Evolutionary conservation across 1,284 basidiomycete genomes (phyloP).

Genomic region (Rhodotorula sp.): DNA sequence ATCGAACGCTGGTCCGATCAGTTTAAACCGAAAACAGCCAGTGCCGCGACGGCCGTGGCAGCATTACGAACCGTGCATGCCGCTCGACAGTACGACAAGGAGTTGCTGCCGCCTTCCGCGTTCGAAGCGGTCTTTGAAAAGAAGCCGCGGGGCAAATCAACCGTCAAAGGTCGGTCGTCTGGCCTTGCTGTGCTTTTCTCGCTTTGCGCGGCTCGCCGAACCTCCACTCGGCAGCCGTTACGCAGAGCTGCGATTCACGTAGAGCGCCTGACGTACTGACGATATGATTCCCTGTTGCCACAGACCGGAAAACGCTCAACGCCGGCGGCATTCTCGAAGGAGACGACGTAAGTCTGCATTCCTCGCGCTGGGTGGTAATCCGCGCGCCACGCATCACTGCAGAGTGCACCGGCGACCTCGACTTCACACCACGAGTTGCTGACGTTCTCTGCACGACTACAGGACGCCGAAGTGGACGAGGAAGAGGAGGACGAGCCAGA

Average conservation of each 20-base stretch:
- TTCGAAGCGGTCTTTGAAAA: slow-evolving; percentile 36
- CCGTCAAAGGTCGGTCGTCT: slow-evolving; percentile 7
- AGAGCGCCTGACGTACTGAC: not conserved
- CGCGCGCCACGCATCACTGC: not conserved
- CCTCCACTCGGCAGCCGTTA: no score
- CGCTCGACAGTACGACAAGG: slow-evolving; percentile 22
- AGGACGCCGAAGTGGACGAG: slow-evolving; percentile 7
- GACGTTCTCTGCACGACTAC: no score
- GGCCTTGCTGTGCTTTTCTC: not conserved
- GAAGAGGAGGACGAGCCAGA: slow-evolving; percentile 15
- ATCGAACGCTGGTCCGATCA: slow-evolving; percentile 38
- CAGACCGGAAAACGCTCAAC: slow-evolving; percentile 8
- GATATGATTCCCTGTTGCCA: not conserved
- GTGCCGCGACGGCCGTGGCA: slow-evolving; percentile 9
- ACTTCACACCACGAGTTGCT: no score
- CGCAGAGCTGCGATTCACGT: no score
- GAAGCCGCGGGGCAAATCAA: slow-evolving; percentile 22
- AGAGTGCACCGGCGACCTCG: no score
- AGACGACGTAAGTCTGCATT: slow-evolving; percentile 29
- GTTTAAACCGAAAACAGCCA: slow-evolving; percentile 28
- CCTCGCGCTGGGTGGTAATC: not conserved
- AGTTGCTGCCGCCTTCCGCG: slow-evolving; percentile 25
- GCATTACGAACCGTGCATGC: slow-evolving; percentile 24
- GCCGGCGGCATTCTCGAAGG: slow-evolving; percentile 27
- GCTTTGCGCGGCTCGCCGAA: no score